Percentiles rank a stretch among this genome's conserved stretches.
These are phyloP conservation scores for Rosa hybrid DNA, from an alignment of 331 rosid genomes.

Conservation along the genomic window DNA sequence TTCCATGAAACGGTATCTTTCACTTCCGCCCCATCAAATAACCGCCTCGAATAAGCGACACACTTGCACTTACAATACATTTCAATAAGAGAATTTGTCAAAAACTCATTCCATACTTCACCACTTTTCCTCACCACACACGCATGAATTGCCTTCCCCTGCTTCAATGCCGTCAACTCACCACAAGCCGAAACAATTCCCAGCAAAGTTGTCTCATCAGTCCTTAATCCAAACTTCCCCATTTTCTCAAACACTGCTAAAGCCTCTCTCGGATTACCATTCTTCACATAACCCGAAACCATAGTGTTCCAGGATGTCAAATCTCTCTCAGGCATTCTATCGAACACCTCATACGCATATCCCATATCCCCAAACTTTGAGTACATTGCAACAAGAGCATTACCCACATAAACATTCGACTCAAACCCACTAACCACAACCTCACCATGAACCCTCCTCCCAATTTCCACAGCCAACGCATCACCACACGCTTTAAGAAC, in stretches of 20 bases:
- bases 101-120: slow-evolving; percentile 32
- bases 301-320: slow-evolving; percentile 57
- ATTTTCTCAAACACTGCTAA: slow-evolving; percentile 31
- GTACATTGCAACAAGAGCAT: slow-evolving; percentile 51
- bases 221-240: slow-evolving; percentile 40
- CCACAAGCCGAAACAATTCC: slow-evolving; percentile 45
- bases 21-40: slow-evolving; percentile 38
- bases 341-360: slow-evolving; percentile 49
- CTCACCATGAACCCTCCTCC: slow-evolving; percentile 32
- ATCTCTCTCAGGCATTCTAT: slow-evolving; percentile 54
- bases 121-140: slow-evolving; percentile 35
- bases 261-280: slow-evolving; percentile 35
- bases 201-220: slow-evolving; percentile 57
- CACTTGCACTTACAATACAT: slow-evolving; percentile 49
- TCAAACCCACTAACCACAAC: slow-evolving; percentile 45
- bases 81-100: slow-evolving; percentile 46
- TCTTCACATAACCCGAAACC: slow-evolving; percentile 49
- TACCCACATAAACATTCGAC: slow-evolving; percentile 48
- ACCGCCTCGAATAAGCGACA: slow-evolving; percentile 27
- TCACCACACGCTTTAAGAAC: slow-evolving; percentile 39
- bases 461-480: slow-evolving; percentile 25
- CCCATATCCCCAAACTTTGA: slow-evolving; percentile 41
- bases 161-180: slow-evolving; percentile 37
- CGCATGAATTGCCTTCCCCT: slow-evolving; percentile 51
- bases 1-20: slow-evolving; percentile 58